Evolutionary conservation across 805 yeast genomes (phyloP), one percentile per base, ranked within the genome.

Genomic region (Wickerhamiella nectarea): DNA sequence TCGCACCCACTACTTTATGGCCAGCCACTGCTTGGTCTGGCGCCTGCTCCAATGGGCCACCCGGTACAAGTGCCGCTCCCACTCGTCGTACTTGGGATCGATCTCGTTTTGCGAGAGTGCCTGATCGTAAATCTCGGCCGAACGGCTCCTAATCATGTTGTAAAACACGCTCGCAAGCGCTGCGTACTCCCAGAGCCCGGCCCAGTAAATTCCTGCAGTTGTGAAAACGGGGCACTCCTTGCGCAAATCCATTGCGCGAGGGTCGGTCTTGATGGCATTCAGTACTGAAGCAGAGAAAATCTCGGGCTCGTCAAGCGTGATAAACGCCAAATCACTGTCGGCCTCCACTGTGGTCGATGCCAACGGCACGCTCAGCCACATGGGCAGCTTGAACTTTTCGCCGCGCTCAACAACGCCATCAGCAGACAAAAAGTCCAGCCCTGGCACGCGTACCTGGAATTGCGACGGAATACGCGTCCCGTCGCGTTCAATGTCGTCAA

Each of bases 321-420:
- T 66, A 52, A 84, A 82, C 4, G 80, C 74, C 5, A 57, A 51
- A 12, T 51, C 54, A 57, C 50, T 29, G 14, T 54, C 59, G 15
- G 55, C 62, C 25, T 52, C 57, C 52, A 48, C 68, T 54, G 51
- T 61, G 52, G 63, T 60, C 15, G 72, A 65, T 0, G 94, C 94
- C 25, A 87, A 63, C 1, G 80, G 72, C 46, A 78, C 78, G 0
- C 95, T 93, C 34, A 89, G 62, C 97, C 97, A 89, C 22, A 86
- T 60, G 0, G 97, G 97, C 19, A 89, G 66, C 34, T 35, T 19
- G 21, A 38, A 24, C 18, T 17, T 34, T n/a, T 40, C 38, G 21
- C 21, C 34, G 15, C 29, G 18, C 46, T 82, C 87, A 3, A 85
- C 54, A 53, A 76, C 76, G 2, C 86, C 68, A 52, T 74, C 69